phyloP scores from a whole-genome alignment of 257 asterid genomes.

The Ballota nigra region DNA sequence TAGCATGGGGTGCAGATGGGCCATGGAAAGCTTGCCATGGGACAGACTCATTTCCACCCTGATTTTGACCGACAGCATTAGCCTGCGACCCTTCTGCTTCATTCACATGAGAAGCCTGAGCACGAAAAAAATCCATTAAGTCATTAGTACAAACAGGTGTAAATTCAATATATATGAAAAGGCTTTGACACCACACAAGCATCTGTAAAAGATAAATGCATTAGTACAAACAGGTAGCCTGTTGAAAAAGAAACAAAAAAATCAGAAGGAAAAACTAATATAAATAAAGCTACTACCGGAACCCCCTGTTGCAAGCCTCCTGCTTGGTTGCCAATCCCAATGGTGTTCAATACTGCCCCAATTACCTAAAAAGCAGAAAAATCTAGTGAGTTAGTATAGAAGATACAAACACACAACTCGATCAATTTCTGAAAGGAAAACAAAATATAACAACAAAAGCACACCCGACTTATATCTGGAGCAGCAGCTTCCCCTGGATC shows the following conservation, averaged over 20 bases:
- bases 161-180: neutral
- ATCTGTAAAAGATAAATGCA: slow-evolving; percentile 1
- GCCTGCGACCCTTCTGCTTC: slow-evolving; percentile 51
- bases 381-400: neutral
- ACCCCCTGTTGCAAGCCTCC: slow-evolving; percentile 60
- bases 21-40: slow-evolving; percentile 54
- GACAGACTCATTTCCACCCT: slow-evolving; percentile 50
- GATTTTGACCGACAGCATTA: slow-evolving; percentile 51
- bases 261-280: neutral
- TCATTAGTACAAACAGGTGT: neutral
- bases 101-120: slow-evolving; percentile 53
- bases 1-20: slow-evolving; percentile 48
- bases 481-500: slow-evolving; percentile 70
- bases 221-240: neutral
- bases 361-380: slow-evolving; percentile 51
- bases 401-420: neutral
- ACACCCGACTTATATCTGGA: slow-evolving; percentile 80
- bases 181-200: neutral
- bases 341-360: slow-evolving; percentile 81
- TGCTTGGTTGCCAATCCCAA: slow-evolving; percentile 65
- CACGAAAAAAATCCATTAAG: neutral
- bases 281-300: slow-evolving; percentile 50
- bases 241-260: neutral
- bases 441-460: slow-evolving; percentile 22
- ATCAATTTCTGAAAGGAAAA: neutral